phyloP scores from a whole-genome alignment of 306 rosid species.

The Sicyos baderoa region DNA sequence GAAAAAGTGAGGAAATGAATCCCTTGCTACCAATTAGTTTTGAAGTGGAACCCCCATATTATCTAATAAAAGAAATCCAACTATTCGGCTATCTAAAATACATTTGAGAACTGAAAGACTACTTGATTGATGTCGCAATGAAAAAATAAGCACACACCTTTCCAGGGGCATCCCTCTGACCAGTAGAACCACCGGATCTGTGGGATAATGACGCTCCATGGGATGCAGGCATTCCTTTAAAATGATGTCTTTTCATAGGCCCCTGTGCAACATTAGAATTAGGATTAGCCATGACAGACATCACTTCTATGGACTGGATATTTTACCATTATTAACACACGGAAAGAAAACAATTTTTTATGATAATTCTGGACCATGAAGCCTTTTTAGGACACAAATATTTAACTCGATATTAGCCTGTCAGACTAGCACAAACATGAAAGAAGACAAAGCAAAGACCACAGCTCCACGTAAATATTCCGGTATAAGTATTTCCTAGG shows the following conservation, averaged over 20 bases:
- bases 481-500: not conserved
- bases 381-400: too few species aligned
- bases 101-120: not conserved
- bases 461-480: not conserved
- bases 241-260: slow-evolving; percentile 46
- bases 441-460: not conserved
- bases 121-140: not conserved
- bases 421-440: not conserved
- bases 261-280: slow-evolving; percentile 45
- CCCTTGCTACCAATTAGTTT: too few species aligned
- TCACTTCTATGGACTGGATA: not conserved
- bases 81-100: not conserved
- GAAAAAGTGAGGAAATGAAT: too few species aligned
- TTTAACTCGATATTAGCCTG: not conserved
- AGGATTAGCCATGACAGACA: slow-evolving; percentile 12
- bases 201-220: slow-evolving; percentile 68
- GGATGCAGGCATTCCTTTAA: slow-evolving; percentile 57
- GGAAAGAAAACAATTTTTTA: not conserved
- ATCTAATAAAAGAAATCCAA: too few species aligned
- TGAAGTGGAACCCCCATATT: too few species aligned
- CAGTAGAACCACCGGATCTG: slow-evolving; percentile 63
- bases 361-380: not conserved
- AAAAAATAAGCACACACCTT: slow-evolving; percentile 40
- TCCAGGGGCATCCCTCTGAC: slow-evolving; percentile 64
- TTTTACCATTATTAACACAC: not conserved